These are phyloP conservation scores for Verticillium klebahnii DNA, from an alignment of 2,329 filamentous ascomycete species.

Conservation along the genomic window DNA sequence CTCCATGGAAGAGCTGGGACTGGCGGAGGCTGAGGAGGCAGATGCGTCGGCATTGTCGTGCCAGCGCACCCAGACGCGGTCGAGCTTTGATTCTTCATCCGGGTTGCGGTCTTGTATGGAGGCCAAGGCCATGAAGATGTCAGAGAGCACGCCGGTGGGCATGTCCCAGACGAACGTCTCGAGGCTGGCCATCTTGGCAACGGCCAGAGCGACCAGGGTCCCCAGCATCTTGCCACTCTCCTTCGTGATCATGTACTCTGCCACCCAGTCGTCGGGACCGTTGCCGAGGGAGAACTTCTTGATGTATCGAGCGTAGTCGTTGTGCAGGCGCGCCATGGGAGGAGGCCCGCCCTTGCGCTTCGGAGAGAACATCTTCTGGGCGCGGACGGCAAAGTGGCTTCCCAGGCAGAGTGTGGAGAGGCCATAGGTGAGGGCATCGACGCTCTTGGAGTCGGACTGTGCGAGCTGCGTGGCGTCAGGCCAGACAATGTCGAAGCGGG, in stretches of 20 bases:
- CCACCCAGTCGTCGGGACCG: slow-evolving; percentile 71
- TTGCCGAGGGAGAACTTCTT: slow-evolving; percentile 84
- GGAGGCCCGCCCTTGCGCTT: neutral
- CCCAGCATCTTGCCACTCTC: slow-evolving; percentile 87
- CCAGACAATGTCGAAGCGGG: slow-evolving; percentile 85
- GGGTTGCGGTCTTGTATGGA: slow-evolving; percentile 61
- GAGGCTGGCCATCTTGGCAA: slow-evolving; percentile 77
- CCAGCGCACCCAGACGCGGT: slow-evolving; percentile 76
- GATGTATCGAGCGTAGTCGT: slow-evolving; percentile 74
- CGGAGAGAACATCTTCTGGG: slow-evolving; percentile 26
- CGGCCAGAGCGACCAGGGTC: slow-evolving; percentile 70
- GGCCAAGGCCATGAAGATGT: slow-evolving; percentile 75
- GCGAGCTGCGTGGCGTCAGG: slow-evolving; percentile 61
- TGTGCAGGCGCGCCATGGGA: slow-evolving; percentile 25
- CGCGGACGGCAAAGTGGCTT: slow-evolving; percentile 36
- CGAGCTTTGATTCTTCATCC: slow-evolving; percentile 59
- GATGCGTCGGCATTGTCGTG: slow-evolving; percentile 63
- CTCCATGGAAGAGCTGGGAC: slow-evolving; percentile 13
- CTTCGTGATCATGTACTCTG: slow-evolving; percentile 77
- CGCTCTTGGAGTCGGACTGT: slow-evolving; percentile 63
- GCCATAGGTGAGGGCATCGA: slow-evolving; percentile 80
- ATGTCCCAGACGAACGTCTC: slow-evolving; percentile 87
- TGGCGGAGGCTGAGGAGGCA: slow-evolving; percentile 26
- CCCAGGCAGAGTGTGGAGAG: slow-evolving; percentile 75
- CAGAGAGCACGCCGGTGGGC: slow-evolving; percentile 76